A percentile compares a stretch with the other conserved stretches of the same genome.
Conservation (phyloP, 2,329 filamentous ascomycete genomes). For the Cytospora paraplurivora region DNA sequence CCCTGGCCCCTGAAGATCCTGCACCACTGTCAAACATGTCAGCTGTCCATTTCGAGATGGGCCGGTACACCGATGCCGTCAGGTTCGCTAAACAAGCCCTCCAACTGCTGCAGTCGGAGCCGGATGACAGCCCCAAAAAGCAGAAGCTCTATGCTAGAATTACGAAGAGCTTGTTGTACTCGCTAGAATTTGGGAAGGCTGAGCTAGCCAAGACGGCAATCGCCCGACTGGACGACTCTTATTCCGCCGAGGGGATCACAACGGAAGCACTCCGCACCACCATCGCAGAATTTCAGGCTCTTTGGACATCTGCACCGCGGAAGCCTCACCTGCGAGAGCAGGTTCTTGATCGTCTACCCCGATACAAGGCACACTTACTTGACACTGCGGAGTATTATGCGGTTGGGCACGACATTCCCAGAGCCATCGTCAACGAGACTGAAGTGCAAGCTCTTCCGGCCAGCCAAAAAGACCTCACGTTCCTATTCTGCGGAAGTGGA, state of each 20-base stretch:
- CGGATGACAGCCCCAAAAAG: background rate
- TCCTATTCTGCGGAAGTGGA: slow-evolving; percentile 2
- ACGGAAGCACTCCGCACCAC: no score
- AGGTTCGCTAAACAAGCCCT: slow-evolving; percentile 27
- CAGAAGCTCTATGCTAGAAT: background rate
- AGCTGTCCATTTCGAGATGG: slow-evolving; percentile 32
- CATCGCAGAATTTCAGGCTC: no score
- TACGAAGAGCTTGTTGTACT: no score
- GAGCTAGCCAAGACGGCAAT: no score
- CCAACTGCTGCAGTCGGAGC: background rate
- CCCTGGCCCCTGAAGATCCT: slow-evolving; percentile 26
- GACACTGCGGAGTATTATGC: slow-evolving; percentile 1
- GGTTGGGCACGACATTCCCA: background rate
- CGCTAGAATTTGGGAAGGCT: no score
- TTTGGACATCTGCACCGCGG: no score
- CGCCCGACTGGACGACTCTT: no score
- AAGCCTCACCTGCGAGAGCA: background rate
- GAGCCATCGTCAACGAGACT: background rate
- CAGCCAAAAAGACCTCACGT: background rate
- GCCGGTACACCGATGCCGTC: slow-evolving; percentile 28
- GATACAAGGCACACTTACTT: slow-evolving; percentile 2
- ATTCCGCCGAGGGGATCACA: no score
- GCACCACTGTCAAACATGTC: slow-evolving; percentile 32
- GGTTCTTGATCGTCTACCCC: background rate
- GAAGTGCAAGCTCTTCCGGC: background rate